Conservation (phyloP, 176 grass and related monocot genomes). For the Ensete ventricosum region DNA sequence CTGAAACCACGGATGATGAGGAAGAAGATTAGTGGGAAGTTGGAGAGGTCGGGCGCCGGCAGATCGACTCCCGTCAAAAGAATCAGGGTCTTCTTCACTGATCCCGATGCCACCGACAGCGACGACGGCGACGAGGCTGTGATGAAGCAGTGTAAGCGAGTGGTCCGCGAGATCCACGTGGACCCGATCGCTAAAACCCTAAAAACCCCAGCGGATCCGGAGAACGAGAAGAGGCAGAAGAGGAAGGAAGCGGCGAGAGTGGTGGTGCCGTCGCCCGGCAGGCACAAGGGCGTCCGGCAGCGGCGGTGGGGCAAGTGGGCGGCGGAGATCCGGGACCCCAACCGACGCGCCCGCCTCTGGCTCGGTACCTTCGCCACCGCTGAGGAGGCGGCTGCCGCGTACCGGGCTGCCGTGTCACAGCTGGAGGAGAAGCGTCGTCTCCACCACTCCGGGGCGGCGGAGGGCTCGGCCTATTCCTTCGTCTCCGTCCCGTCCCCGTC, state of each 20-base stretch:
- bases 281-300: slow-evolving; percentile 54
- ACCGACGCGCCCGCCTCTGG: slow-evolving; percentile 1
- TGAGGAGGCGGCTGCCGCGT: slow-evolving; percentile 2
- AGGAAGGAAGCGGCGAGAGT: not conserved
- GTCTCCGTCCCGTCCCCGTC: not conserved
- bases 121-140: not conserved
- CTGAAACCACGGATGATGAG: not conserved
- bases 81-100: not conserved
- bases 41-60: not conserved
- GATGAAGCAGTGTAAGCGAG: not conserved
- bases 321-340: slow-evolving; percentile 82
- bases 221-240: not conserved
- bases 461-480: not conserved
- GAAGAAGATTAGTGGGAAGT: not conserved
- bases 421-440: slow-evolving; percentile 8
- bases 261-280: not conserved
- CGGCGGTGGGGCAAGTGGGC: slow-evolving; percentile 94
- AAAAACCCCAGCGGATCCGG: not conserved
- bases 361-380: slow-evolving; percentile 10
- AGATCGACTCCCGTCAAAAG: not conserved
- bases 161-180: not conserved
- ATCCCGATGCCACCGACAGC: slow-evolving; percentile 11
- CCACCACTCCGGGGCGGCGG: not conserved
- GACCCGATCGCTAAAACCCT: not conserved
- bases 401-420: not conserved